Evolutionary conservation across 768 basidiomycete genomes (phyloP).

Genomic region (Galerina sulciceps): DNA sequence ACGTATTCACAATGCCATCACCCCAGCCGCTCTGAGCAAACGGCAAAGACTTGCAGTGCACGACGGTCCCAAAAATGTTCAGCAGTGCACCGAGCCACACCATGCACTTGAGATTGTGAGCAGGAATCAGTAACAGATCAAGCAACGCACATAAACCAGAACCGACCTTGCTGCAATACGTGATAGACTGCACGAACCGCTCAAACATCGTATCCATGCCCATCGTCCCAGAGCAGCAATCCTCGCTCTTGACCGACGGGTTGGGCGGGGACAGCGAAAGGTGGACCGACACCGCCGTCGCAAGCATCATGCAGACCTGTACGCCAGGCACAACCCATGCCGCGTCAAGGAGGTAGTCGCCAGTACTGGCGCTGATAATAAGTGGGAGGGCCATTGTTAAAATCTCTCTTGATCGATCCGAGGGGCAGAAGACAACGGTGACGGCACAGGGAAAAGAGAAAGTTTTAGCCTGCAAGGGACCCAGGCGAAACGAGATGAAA

Average conservation of each 20-base stretch:
- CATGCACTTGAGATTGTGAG: constrained; percentile 23
- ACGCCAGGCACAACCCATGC: constrained; percentile 1
- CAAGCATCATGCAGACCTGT: constrained; percentile 27
- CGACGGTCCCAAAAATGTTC: constrained; percentile 13
- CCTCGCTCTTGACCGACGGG: constrained; percentile 37
- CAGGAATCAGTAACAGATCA: not conserved
- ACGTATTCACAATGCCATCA: not conserved
- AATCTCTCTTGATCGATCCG: not conserved
- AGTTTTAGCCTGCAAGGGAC: not conserved
- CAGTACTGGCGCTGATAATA: not conserved
- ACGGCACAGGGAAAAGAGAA: not conserved
- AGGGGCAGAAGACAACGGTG: not conserved
- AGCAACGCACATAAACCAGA: not conserved
- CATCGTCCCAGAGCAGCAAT: constrained; percentile 31
- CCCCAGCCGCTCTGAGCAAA: not conserved
- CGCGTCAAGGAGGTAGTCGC: constrained; percentile 14
- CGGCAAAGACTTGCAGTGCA: constrained; percentile 1
- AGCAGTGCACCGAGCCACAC: constrained; percentile 32
- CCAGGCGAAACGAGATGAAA: not conserved
- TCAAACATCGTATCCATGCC: constrained; percentile 38
- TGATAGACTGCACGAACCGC: constrained; percentile 38
- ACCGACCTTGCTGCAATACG: constrained; percentile 40
- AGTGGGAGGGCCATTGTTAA: not conserved
- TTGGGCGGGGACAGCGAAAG: constrained; percentile 43
- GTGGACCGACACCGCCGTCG: constrained; percentile 38